Percentiles rank a stretch among this genome's conserved stretches.
Conservation (phyloP, 805 yeast genomes). For the Lipomyces lipofer region DNA sequence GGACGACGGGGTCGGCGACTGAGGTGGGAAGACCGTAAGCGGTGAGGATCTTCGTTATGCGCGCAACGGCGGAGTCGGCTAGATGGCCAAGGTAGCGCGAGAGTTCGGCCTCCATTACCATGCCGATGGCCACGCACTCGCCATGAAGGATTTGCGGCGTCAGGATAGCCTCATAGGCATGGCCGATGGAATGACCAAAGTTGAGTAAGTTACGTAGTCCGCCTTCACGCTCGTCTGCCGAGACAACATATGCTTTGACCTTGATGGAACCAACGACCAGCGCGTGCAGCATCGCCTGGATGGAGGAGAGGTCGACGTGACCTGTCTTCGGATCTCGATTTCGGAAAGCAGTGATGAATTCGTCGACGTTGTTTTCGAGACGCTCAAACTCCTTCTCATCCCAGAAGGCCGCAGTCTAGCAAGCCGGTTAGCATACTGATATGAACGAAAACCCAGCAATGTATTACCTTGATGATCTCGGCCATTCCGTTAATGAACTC, state of each 20-base stretch:
- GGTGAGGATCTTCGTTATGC: constrained; percentile 76
- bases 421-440: neutral
- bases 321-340: constrained; percentile 44
- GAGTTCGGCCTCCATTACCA: constrained; percentile 91
- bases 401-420: constrained; percentile 92
- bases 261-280: constrained; percentile 81
- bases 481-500: constrained; percentile 98
- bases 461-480: constrained; percentile 72
- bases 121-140: constrained; percentile 98
- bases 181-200: constrained; percentile 97
- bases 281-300: constrained; percentile 71
- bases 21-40: constrained; percentile 87
- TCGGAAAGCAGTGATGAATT: constrained; percentile 67
- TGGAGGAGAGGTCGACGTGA: constrained; percentile 64
- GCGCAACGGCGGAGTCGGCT: constrained; percentile 90
- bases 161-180: constrained; percentile 95
- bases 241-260: constrained; percentile 92
- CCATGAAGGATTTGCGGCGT: constrained; percentile 97
- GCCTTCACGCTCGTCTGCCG: constrained; percentile 92
- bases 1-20: constrained; percentile 68
- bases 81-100: constrained; percentile 87
- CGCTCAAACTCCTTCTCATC: constrained; percentile 83
- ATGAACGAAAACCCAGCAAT: neutral
- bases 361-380: constrained; percentile 71
- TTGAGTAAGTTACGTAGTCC: constrained; percentile 88